Base-by-base conservation (phyloP, 2,329 filamentous ascomycete genomes). In the Cladosporium sp. region DNA sequence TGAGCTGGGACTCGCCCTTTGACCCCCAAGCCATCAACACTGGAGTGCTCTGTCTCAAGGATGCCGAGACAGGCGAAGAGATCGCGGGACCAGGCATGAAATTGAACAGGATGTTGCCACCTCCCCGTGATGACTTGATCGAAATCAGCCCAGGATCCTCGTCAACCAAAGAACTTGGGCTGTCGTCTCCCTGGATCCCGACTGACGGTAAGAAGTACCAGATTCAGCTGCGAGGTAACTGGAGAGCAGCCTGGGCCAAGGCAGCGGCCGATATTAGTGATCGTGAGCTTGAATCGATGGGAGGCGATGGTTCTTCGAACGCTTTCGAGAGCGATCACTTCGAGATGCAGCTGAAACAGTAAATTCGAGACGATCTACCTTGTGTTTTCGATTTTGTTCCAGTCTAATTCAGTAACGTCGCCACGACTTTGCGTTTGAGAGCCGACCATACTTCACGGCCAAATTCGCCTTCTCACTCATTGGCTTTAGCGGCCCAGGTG, bases 1-100 rank as follows among this genome's bases (percentile, higher is more conserved):
- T 78, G 17, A 72, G 68, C 62, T 78, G 75, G 75, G 69, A 72
- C 49, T 74, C 74, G 1, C 75, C 75, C 5, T 64, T 78, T 42
- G 75, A 78, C 58, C 60, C 67, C 1, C 64, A 70, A 37, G 73
- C 73, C 9, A 58, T 73, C 17, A 73, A 73, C 19, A 70, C 73
- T 3, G 74, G 74, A 15, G 67, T 76, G 4, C 73, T 77, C 60
- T 69, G 61, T 14, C 64, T 76, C 22, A 59, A 61, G 5, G 63
- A 74, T 50, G 62, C 59, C 15, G 64, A 64, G 0, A 69, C 66
- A 4, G 70, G 67, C 0, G 58, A 70, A 4, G 65, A 68, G 37
- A 60, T 76, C 6, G 50, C 66, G 39, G 70, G 70, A 3, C 61
- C 69, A 12, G 61, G 67, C 3, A 45, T 76, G 20, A 73, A 72